phyloP scores from a whole-genome alignment of 202 grass and related monocot genomes.

The Cymbopogon flexuosus region DNA sequence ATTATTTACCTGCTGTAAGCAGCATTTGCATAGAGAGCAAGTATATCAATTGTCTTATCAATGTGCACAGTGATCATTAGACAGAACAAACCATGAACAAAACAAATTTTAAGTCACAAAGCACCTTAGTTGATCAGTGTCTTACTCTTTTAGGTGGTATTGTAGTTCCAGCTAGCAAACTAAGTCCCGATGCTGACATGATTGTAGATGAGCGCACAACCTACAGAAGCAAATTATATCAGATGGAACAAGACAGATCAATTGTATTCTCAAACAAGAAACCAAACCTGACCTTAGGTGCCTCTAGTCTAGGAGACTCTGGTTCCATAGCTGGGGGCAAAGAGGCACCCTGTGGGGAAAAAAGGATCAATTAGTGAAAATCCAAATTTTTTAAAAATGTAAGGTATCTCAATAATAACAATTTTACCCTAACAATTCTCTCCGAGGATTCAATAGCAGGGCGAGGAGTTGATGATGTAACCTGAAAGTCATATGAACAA shows the following conservation, averaged over 20 bases:
- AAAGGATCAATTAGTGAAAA: background rate
- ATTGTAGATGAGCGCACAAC: constrained; percentile 40
- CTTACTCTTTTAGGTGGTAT: constrained; percentile 41
- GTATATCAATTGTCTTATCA: constrained; percentile 5
- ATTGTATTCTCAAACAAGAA: constrained; percentile 1
- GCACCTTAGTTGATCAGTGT: background rate
- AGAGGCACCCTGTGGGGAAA: constrained; percentile 33
- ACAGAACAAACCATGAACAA: background rate
- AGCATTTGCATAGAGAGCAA: background rate
- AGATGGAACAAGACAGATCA: background rate
- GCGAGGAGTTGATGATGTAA: constrained; percentile 46
- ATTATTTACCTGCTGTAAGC: background rate
- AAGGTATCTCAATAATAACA: background rate
- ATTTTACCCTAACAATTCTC: constrained; percentile 47
- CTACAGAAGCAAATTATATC: constrained; percentile 42
- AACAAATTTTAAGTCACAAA: background rate
- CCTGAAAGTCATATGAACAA: constrained; percentile 37
- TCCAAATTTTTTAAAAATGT: background rate
- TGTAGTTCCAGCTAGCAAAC: constrained; percentile 39
- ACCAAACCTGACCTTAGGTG: constrained; percentile 46
- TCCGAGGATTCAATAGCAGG: constrained; percentile 63
- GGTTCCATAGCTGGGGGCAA: constrained; percentile 34
- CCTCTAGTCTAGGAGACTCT: constrained; percentile 36
- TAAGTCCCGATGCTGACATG: constrained; percentile 60
- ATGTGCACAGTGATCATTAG: background rate